Conservation (phyloP, 352 stramenopile genomes). For the Phytophthora cajani region DNA sequence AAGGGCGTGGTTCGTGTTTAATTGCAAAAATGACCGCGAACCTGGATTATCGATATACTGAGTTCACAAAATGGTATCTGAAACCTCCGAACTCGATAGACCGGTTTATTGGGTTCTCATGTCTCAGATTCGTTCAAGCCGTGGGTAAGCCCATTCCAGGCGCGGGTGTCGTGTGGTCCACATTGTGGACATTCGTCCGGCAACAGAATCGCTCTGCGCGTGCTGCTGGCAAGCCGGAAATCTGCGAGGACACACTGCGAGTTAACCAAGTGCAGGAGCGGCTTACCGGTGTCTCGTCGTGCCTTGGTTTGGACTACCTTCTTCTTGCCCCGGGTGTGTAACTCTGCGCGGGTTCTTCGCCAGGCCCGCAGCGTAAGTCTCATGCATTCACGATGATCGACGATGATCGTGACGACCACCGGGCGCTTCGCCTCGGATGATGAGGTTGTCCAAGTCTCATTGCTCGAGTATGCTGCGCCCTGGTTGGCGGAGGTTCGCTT, state of each 20-base stretch:
- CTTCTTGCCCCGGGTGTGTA: neutral
- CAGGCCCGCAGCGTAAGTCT: neutral
- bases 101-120: too few relatives aligned
- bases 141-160: neutral
- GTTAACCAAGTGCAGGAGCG: neutral
- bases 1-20: too few relatives aligned
- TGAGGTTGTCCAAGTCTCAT: neutral
- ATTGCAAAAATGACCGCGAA: too few relatives aligned
- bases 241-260: neutral
- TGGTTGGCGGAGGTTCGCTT: neutral
- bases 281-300: neutral
- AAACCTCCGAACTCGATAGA: too few relatives aligned
- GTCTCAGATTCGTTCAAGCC: too few relatives aligned
- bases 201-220: constrained; percentile 1
- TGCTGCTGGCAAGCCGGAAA: neutral
- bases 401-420: neutral
- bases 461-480: neutral
- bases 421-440: neutral
- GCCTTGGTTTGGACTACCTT: neutral
- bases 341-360: neutral
- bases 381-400: too few relatives aligned
- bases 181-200: constrained; percentile 3
- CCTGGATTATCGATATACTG: too few relatives aligned
- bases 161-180: constrained; percentile 8
- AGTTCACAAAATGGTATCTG: too few relatives aligned